A percentile compares a stretch with the other conserved stretches of the same genome.
Evolutionary conservation across 805 yeast genomes (phyloP).

Genomic region (Yarrowia sp.): DNA sequence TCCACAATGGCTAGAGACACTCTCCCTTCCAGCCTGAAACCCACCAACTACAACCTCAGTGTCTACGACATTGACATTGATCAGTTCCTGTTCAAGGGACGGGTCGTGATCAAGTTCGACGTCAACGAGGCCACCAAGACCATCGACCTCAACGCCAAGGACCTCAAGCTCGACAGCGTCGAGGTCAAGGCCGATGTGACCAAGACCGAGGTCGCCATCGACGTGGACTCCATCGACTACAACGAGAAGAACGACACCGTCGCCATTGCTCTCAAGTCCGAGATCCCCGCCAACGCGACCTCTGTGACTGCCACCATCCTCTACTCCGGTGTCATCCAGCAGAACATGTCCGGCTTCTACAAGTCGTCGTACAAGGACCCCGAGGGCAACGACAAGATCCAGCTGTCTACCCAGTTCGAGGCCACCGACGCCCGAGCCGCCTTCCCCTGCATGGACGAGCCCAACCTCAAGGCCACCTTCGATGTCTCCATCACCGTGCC

Average conservation of each 20-base stretch:
- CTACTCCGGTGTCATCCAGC: slow-evolving; percentile 64
- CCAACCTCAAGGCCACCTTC: slow-evolving; percentile 72
- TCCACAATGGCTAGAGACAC: slow-evolving; percentile 41
- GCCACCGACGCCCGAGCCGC: slow-evolving; percentile 85
- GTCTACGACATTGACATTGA: slow-evolving; percentile 55
- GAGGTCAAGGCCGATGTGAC: slow-evolving; percentile 33
- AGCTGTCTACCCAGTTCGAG: slow-evolving; percentile 85
- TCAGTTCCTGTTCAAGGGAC: slow-evolving; percentile 40
- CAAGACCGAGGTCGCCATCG: slow-evolving; percentile 34
- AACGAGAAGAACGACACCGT: slow-evolving; percentile 59
- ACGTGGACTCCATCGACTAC: slow-evolving; percentile 37
- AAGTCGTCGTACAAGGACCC: slow-evolving; percentile 59
- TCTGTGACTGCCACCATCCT: slow-evolving; percentile 48
- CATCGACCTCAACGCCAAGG: slow-evolving; percentile 57
- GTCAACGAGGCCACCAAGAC: slow-evolving; percentile 46
- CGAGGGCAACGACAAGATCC: slow-evolving; percentile 60
- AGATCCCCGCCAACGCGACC: slow-evolving; percentile 40
- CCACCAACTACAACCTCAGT: slow-evolving; percentile 68
- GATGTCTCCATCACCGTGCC: slow-evolving; percentile 55
- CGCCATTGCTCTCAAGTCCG: slow-evolving; percentile 49
- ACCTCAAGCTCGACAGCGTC: slow-evolving; percentile 50
- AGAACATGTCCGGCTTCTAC: slow-evolving; percentile 82
- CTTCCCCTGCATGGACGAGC: slow-evolving; percentile 85
- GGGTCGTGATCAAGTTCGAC: slow-evolving; percentile 45
- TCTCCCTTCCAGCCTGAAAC: slow-evolving; percentile 65